Conservation (phyloP, 164 flowering plant genomes). For the Hamamelis virginiana region DNA sequence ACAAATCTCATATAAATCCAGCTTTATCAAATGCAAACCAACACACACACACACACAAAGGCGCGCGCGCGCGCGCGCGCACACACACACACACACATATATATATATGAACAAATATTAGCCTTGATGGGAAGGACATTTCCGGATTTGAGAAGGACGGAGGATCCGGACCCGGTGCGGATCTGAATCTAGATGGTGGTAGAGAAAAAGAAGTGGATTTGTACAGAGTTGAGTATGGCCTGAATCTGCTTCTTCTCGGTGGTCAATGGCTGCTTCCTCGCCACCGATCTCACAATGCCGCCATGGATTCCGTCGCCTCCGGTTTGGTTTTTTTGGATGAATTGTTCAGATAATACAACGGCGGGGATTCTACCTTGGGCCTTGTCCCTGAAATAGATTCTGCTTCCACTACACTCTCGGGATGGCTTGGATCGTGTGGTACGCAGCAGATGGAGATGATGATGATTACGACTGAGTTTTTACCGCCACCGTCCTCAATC, state of each 20-base stretch:
- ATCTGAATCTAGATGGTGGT: constrained; percentile 82
- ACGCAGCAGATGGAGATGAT: constrained; percentile 16
- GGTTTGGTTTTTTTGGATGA: constrained; percentile 19
- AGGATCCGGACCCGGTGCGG: constrained; percentile 88
- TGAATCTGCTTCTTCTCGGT: constrained; percentile 77
- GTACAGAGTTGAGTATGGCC: constrained; percentile 50
- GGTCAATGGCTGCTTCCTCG: constrained; percentile 63
- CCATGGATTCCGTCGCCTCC: not conserved
- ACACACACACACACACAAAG: not conserved
- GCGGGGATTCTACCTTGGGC: constrained; percentile 84
- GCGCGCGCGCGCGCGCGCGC: no score
- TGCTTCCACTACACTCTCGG: constrained; percentile 59
- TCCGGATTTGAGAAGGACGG: constrained; percentile 62
- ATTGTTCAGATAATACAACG: constrained; percentile 58
- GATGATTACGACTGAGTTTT: not conserved
- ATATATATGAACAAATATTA: not conserved
- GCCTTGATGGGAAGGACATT: constrained; percentile 84
- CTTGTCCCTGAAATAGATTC: constrained; percentile 56
- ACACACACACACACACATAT: not conserved
- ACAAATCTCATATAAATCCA: no score
- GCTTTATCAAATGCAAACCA: not conserved
- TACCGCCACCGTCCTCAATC: constrained; percentile 24
- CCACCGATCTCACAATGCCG: constrained; percentile 21
- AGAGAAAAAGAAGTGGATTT: constrained; percentile 65
- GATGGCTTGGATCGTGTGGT: constrained; percentile 79